Base-by-base conservation (phyloP, 805 yeast species). In the Nakazawaea ishiwadae region DNA sequence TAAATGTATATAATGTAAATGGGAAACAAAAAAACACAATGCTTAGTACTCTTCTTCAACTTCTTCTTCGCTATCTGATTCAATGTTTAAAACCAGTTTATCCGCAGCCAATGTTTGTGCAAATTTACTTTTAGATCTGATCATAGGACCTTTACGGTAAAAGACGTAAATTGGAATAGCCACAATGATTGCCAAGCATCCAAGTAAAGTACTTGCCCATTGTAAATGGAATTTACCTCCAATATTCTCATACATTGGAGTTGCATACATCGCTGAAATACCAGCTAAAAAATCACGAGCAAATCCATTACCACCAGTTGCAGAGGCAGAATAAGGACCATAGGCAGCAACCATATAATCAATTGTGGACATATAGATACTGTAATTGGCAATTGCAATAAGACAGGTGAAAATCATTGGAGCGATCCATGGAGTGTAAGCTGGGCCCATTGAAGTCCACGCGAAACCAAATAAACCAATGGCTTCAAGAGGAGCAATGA, bases 301-400 rank as follows among this genome's bases (percentile, higher is more conserved):
- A 45, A 63, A 65, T 5, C 69, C 71, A 43, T 66, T 66, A 26
- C 70, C 70, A 7, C 70, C 70, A 4, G 70, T 64, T 6, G 71
- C 70, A 12, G 69, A 64, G 0, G 71, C 68, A 23, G 70, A 62
- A 49, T 63, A 66, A 3, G 65, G 66, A 8, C 69, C 69, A 44
- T 66, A 66, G 5, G 68, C 64, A 4, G 66, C 63, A 14, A 65
- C 59, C 70, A 66, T 66, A 43, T 65, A 66, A 51, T 66, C 70
- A 35, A 66, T 64, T 14, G 71, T 66, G n/a, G 69, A 56, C 70
- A 65, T 65, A 51, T 66, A 66, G 42, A 66, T 66, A 33, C 65
- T 52, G 51, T 47, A 66, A 46, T 66, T 66, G 5, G 71, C 71
- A 34, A 64, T 56, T 18, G 64, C 71, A 40, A 66, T 63, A 34